Conservation (phyloP, 257 asterid genomes). For the Coffea canephora region DNA sequence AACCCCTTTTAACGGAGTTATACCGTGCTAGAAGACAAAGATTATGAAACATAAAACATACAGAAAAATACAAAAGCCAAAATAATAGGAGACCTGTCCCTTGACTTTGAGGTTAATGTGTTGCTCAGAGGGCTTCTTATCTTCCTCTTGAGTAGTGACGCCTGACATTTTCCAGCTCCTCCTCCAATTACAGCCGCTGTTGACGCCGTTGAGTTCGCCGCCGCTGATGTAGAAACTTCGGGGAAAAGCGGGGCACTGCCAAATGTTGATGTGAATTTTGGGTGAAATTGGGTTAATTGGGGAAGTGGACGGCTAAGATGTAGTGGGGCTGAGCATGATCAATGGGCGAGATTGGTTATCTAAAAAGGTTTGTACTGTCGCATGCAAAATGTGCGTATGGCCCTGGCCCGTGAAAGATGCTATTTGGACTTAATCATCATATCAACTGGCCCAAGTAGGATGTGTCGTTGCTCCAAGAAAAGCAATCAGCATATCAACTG, state of each 20-base stretch:
- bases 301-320: not conserved
- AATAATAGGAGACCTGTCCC: conserved; percentile 32
- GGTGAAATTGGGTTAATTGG: too few relatives aligned
- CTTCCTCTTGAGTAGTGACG: conserved; percentile 26
- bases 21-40: not conserved
- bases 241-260: not conserved
- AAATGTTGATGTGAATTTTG: not conserved
- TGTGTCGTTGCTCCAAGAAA: not conserved
- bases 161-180: conserved; percentile 8
- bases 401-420: too few relatives aligned
- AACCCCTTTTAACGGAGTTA: not conserved
- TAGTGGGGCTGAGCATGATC: not conserved
- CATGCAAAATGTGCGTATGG: too few relatives aligned
- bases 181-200: not conserved
- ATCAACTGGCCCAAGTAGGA: not conserved
- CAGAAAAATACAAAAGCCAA: not conserved
- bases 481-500: not conserved
- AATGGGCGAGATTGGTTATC: not conserved
- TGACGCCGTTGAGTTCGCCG: not conserved
- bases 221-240: not conserved
- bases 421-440: not conserved
- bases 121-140: conserved; percentile 33
- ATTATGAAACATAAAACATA: too few relatives aligned
- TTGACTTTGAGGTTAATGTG: conserved; percentile 47
- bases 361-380: not conserved